Evolutionary conservation across 805 yeast species (phyloP).

Genomic region (Hanseniaspora lachancei): DNA sequence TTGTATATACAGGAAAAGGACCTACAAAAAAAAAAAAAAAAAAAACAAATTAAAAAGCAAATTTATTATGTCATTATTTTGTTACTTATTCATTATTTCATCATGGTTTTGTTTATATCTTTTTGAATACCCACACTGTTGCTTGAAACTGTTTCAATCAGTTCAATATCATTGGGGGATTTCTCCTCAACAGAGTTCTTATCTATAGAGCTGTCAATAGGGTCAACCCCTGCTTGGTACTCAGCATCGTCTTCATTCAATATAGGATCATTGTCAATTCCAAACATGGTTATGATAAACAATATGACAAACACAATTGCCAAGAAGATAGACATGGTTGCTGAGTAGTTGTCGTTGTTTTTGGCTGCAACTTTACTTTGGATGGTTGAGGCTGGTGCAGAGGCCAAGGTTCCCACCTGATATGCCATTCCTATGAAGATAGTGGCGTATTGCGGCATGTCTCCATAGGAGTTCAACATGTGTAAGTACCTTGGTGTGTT

Average conservation of each 20-base stretch:
- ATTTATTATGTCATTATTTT: neutral
- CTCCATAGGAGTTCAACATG: conserved; percentile 45
- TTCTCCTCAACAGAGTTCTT: neutral
- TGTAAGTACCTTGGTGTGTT: conserved; percentile 49
- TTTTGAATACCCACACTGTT: neutral
- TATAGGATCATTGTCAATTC: conserved; percentile 39
- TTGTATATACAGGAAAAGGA: neutral
- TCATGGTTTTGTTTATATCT: too few relatives aligned
- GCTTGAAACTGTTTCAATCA: neutral
- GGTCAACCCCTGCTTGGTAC: neutral
- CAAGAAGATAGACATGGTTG: conserved; percentile 53
- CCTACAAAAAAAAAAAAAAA: neutral
- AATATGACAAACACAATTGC: conserved; percentile 49
- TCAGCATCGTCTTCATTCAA: conserved; percentile 3
- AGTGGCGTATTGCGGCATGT: conserved; percentile 34
- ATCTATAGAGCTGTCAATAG: neutral
- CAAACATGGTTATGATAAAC: conserved; percentile 38
- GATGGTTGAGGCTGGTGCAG: conserved; percentile 57
- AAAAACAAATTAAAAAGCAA: too few relatives aligned
- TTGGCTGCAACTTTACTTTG: conserved; percentile 47
- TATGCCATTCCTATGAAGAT: conserved; percentile 52
- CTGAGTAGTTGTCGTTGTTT: conserved; percentile 38
- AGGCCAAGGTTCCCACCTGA: conserved; percentile 56
- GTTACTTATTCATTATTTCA: neutral
- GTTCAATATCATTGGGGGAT: neutral